Percentiles rank a stretch among this genome's conserved stretches.
Evolutionary conservation across 2,329 filamentous ascomycete genomes (phyloP).

Genomic region (Sphaerulina vaccinii): DNA sequence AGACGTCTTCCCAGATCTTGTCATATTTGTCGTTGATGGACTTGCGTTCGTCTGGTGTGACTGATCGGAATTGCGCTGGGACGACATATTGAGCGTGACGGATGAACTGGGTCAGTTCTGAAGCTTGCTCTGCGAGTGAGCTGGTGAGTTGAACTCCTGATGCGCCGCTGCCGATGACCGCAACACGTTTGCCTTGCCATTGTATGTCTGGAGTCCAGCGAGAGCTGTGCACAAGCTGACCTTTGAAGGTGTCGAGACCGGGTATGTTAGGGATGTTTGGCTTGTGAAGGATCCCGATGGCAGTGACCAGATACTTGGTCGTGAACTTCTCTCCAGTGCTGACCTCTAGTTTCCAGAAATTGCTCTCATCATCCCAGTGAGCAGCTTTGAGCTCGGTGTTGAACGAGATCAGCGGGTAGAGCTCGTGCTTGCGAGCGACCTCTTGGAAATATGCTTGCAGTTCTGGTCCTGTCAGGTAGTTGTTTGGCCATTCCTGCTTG

Average conservation of each 20-base stretch:
- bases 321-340: not conserved
- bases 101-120: conserved; percentile 58
- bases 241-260: conserved; percentile 59
- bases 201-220: conserved; percentile 48
- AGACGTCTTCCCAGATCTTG: conserved; percentile 51
- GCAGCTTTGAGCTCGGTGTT: conserved; percentile 9
- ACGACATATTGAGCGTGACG: conserved; percentile 64
- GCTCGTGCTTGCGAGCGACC: conserved; percentile 11
- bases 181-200: conserved; percentile 56
- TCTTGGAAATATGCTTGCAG: conserved; percentile 12
- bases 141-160: conserved; percentile 62
- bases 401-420: conserved; percentile 6
- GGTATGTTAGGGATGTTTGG: conserved; percentile 58
- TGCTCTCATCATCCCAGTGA: conserved; percentile 5
- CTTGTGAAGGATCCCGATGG: conserved; percentile 10
- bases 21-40: conserved; percentile 35
- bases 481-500: conserved; percentile 7
- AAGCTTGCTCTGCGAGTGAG: conserved; percentile 47
- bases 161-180: conserved; percentile 63
- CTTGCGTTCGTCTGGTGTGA: conserved; percentile 53
- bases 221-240: conserved; percentile 48
- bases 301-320: conserved; percentile 11
- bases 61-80: conserved; percentile 55
- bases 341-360: not conserved
- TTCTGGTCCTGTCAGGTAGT: conserved; percentile 12